These are phyloP conservation scores for Paraphaeosphaeria sporulosa DNA, from an alignment of 2,329 filamentous ascomycete genomes.

Conservation along the genomic window DNA sequence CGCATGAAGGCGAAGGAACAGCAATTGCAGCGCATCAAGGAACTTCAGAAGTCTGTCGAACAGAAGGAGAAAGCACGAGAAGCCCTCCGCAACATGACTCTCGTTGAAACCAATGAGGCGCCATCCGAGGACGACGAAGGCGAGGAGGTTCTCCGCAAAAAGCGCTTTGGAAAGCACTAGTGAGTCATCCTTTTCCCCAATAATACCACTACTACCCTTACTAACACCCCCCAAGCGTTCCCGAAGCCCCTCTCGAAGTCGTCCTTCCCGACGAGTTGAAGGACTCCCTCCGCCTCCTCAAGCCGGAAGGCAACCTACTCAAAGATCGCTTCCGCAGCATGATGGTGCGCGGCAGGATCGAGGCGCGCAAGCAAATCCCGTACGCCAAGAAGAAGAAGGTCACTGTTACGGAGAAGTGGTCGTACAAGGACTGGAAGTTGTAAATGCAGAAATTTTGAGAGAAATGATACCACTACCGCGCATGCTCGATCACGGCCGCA, in stretches of 20 bases:
- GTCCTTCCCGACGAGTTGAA: slow-evolving; percentile 59
- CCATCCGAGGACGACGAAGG: slow-evolving; percentile 47
- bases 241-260: slow-evolving; percentile 67
- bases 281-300: slow-evolving; percentile 62
- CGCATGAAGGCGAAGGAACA: slow-evolving; percentile 75
- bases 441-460: background rate
- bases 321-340: slow-evolving; percentile 91
- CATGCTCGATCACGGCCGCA: background rate
- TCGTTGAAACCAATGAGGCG: slow-evolving; percentile 36
- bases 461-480: slow-evolving; percentile 10
- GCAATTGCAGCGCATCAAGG: slow-evolving; percentile 75
- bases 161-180: slow-evolving; percentile 73
- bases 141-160: slow-evolving; percentile 66
- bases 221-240: slow-evolving; percentile 61
- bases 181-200: slow-evolving; percentile 33
- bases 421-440: slow-evolving; percentile 89
- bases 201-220: background rate
- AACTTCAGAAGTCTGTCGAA: slow-evolving; percentile 70
- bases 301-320: slow-evolving; percentile 94
- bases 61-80: slow-evolving; percentile 62
- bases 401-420: slow-evolving; percentile 93
- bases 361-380: slow-evolving; percentile 78
- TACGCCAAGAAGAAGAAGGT: slow-evolving; percentile 84
- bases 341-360: slow-evolving; percentile 87
- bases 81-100: slow-evolving; percentile 32